Conservation (phyloP, 768 basidiomycete species). For the Agrocybe chaxingu region DNA sequence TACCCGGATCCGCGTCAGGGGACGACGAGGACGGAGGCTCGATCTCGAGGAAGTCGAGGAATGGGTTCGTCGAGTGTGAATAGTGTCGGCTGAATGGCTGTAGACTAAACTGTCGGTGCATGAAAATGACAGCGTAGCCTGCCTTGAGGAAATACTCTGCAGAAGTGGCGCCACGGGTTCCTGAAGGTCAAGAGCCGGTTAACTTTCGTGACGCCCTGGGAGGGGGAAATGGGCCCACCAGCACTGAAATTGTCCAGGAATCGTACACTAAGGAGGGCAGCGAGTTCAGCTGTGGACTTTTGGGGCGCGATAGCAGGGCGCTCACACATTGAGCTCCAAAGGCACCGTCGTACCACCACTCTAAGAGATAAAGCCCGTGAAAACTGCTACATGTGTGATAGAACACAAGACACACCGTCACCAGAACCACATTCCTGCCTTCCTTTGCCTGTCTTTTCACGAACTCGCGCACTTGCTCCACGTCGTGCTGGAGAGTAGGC, state of each 20-base stretch:
- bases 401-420: constrained; percentile 66
- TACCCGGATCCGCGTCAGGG: constrained; percentile 35
- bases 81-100: constrained; percentile 96
- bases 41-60: constrained; percentile 91
- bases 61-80: constrained; percentile 96
- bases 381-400: not conserved
- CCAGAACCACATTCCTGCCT: constrained; percentile 81
- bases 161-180: constrained; percentile 86
- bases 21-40: constrained; percentile 20
- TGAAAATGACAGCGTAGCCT: constrained; percentile 95
- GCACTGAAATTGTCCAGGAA: constrained; percentile 99
- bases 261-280: constrained; percentile 67
- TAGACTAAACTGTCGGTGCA: constrained; percentile 93
- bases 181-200: constrained; percentile 33
- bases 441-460: constrained; percentile 60
- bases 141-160: constrained; percentile 88
- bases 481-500: constrained; percentile 62
- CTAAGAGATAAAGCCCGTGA: constrained; percentile 37
- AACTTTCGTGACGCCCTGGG: constrained; percentile 1
- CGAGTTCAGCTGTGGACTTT: constrained; percentile 19
- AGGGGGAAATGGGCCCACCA: constrained; percentile 44
- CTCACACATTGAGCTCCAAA: constrained; percentile 98
- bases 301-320: constrained; percentile 23
- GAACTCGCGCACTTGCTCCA: constrained; percentile 64
- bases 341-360: constrained; percentile 99